phyloP scores from a whole-genome alignment of 1,139 yeast genomes.

The Debaryomycetaceae sp. region DNA sequence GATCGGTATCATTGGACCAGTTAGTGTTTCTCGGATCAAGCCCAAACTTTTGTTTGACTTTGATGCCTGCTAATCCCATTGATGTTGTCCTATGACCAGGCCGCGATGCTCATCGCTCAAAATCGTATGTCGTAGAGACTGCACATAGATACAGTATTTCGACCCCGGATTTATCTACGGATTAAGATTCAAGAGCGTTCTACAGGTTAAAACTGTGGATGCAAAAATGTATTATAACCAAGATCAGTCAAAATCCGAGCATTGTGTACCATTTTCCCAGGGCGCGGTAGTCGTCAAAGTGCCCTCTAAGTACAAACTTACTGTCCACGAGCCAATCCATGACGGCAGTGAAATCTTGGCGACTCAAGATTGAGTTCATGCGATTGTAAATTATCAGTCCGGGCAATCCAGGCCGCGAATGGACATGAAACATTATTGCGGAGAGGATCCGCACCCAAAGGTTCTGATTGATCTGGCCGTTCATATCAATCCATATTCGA shows the following conservation, averaged over 20 bases:
- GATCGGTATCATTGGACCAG: conserved; percentile 80
- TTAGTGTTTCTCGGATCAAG: conserved; percentile 86
- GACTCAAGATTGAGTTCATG: conserved; percentile 32
- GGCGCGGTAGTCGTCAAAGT: conserved; percentile 39
- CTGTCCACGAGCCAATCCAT: conserved; percentile 48
- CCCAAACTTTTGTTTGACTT: conserved; percentile 78
- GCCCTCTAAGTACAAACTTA: conserved; percentile 26
- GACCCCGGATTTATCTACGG: conserved; percentile 1
- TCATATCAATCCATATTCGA: conserved; percentile 60
- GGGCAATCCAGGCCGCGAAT: conserved; percentile 60
- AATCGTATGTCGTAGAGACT: too few relatives aligned
- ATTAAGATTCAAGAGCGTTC: background rate
- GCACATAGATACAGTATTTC: background rate
- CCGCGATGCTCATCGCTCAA: too few relatives aligned
- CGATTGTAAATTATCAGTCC: conserved; percentile 18
- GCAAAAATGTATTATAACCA: too few relatives aligned
- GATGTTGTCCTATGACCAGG: too few relatives aligned
- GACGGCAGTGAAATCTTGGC: conserved; percentile 38
- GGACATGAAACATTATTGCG: conserved; percentile 38
- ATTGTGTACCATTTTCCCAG: conserved; percentile 43
- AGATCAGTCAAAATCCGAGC: conserved; percentile 19
- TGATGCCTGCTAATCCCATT: conserved; percentile 88
- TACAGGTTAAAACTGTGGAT: conserved; percentile 1
- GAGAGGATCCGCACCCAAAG: conserved; percentile 52
- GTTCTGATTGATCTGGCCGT: conserved; percentile 44